Evolutionary conservation across 352 stramenopile species (phyloP), one percentile per base, ranked within the genome.

Genomic region (Globisporangium abappressorium): DNA sequence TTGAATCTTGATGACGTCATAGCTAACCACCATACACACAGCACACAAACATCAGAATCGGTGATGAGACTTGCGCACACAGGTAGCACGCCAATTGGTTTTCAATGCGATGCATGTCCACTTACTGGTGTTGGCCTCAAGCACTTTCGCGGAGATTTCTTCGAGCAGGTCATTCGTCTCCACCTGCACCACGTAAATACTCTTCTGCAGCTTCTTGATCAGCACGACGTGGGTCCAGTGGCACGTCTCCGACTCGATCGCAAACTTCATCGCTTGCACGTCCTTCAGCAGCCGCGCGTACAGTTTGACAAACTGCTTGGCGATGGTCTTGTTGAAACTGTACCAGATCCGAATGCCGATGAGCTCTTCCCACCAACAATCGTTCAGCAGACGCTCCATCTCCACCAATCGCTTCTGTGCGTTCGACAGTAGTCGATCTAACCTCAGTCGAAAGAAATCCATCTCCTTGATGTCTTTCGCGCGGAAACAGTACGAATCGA

Each of bases 291-390:
- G 34, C 5, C 51, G 62, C 47, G 60, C 60, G n/a, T 62, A 91
- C 15, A 93, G 70, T 34, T 83, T 79, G 20, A 93, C 76, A 38
- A 89, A 86, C 62, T 89, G 83, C 70, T 92, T 91, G 24, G 70
- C 72, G 34, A 89, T 70, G 0, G 83, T 89, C 69, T 91, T 91
- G 58, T 92, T 91, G 68, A 92, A 94, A 38, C 73, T 64, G 43
- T 92, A 82, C 26, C 66, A 84, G 7, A 74, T 65, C 2, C 82
- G 76, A 3, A 81, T 57, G 3, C 84, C 84, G 7, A 91, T 72
- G 41, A 91, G 65, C 49, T 94, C 81, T 71, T 94, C 86, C 86
- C 84, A 94, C 85, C 85, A 93, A 18, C 79, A 79, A 53, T 89
- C 75, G 12, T 83, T 75, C 47, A 93, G 68, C 18, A 93, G 68